These are phyloP conservation scores for Dichotomopilus funicola DNA, from an alignment of 2,329 filamentous ascomycete genomes.

Conservation along the genomic window DNA sequence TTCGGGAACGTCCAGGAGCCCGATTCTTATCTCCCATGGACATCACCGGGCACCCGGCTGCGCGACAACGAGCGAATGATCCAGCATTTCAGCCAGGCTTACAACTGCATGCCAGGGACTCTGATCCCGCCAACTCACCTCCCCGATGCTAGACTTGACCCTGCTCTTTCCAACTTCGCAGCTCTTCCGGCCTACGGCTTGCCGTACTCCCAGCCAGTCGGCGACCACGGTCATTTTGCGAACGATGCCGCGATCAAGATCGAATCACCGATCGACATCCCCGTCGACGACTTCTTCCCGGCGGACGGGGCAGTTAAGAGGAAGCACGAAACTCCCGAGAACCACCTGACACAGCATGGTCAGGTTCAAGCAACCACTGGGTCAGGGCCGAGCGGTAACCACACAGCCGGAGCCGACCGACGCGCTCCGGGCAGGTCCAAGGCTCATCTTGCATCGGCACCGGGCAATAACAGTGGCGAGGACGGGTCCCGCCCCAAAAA, in stretches of 20 bases:
- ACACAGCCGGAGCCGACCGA: not conserved
- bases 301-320: slow-evolving; percentile 1
- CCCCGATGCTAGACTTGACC: slow-evolving; percentile 15
- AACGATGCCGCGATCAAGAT: slow-evolving; percentile 12
- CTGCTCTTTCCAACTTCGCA: slow-evolving; percentile 15
- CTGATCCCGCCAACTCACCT: not conserved
- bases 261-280: slow-evolving; percentile 11
- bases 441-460: not conserved
- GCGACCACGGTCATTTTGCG: not conserved
- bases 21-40: slow-evolving; percentile 23
- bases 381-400: not conserved
- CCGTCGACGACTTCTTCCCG: slow-evolving; percentile 8
- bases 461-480: slow-evolving; percentile 11
- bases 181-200: not conserved
- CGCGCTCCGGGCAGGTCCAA: not conserved
- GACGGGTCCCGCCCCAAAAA: slow-evolving; percentile 17
- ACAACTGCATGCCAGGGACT: slow-evolving; percentile 15
- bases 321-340: slow-evolving; percentile 12
- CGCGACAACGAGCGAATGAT: slow-evolving; percentile 24
- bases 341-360: not conserved
- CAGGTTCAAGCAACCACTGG: slow-evolving; percentile 3
- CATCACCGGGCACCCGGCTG: slow-evolving; percentile 23
- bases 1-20: slow-evolving; percentile 7
- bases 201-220: not conserved
- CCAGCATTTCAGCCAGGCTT: slow-evolving; percentile 23